Evolutionary conservation across 371 early-diverging fungal genomes (phyloP), one percentile per base, ranked within the genome.

Genomic region (Lichtheimia ramosa): DNA sequence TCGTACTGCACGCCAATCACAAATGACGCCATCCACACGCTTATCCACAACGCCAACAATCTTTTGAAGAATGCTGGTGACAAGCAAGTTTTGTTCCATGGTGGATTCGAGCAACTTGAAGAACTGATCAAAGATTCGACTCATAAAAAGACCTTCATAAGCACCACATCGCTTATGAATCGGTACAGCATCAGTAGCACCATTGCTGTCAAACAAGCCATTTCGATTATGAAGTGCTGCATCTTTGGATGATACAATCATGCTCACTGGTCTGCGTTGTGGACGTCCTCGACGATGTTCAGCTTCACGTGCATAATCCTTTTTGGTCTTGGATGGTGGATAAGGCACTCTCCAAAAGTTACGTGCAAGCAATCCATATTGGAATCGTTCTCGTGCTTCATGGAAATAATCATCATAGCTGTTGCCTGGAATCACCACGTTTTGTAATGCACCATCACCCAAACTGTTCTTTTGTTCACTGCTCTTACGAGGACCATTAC

Each of bases 351-450:
- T 71, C 81, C 81, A 81, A 58, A 77, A 81, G 52, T 77, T 77
- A 24, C 69, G 68, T 7, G 81, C 81, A 23, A 81, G 54, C 16
- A 81, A 51, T 8, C 75, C 81, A 56, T 73, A 81, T 43, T 75
- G 81, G 28, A 77, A 73, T 21, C 77, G 58, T 54, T 81, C 81
- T 48, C 77, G 75, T 8, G 81, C 81, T 62, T 81, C 81, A 40
- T 77, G 77, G 28, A 81, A 81, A 25, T 81, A 81, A 43, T 81
- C 81, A 50, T 81, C 76, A 40, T 81, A 81, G 41, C 75, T 77
- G 23, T 79, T 79, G 21, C 77, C 80, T 39, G 80, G 77, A 10
- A 79, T 70, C 34, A 79, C 75, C 21, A 65, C 63, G 16, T 65
- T 58, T 2, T 57, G 61, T 3, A 48, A 28, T 10, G 62, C 56